Percentiles rank a stretch among this genome's conserved stretches.
Evolutionary conservation across 768 basidiomycete genomes (phyloP).

Genomic region (Tylopilus sp.): DNA sequence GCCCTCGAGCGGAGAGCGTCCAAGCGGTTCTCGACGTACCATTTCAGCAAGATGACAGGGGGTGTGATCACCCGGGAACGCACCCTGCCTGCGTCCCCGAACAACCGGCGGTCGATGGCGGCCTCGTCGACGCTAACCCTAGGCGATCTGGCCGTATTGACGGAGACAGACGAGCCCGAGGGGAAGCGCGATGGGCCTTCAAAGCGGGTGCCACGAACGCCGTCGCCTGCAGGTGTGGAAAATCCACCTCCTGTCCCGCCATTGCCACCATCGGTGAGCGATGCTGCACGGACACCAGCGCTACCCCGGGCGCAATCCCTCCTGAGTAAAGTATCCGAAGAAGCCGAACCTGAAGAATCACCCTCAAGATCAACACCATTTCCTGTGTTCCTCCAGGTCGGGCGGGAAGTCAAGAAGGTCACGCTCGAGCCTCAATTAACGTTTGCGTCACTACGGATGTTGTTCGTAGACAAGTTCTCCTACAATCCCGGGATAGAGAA

Average conservation of each 20-base stretch:
- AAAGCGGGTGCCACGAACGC: conserved; percentile 36
- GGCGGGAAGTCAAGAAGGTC: conserved; percentile 87
- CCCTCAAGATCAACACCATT: conserved; percentile 32
- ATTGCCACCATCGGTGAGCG: conserved; percentile 45
- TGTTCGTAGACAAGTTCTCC: conserved; percentile 94
- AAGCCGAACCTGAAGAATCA: conserved; percentile 19
- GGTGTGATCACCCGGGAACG: conserved; percentile 44
- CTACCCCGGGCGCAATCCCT: not conserved
- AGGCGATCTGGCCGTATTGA: conserved; percentile 69
- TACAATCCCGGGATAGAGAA: conserved; percentile 92
- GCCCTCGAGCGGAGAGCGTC: conserved; percentile 87
- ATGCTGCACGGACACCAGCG: conserved; percentile 26
- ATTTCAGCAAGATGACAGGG: conserved; percentile 90
- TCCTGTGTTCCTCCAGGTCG: conserved; percentile 84
- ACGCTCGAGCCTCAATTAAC: conserved; percentile 66
- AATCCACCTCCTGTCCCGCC: conserved; percentile 42
- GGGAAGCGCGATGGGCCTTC: conserved; percentile 11
- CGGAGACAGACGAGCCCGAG: conserved; percentile 60
- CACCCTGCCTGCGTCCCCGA: conserved; percentile 44
- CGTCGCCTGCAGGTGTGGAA: conserved; percentile 26
- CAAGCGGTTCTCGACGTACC: conserved; percentile 93
- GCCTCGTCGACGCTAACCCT: conserved; percentile 61
- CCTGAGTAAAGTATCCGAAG: conserved; percentile 19
- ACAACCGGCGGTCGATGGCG: conserved; percentile 69
- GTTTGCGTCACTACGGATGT: conserved; percentile 70